Conservation (phyloP, 768 basidiomycete genomes). For the Leccinum barrowsii region DNA sequence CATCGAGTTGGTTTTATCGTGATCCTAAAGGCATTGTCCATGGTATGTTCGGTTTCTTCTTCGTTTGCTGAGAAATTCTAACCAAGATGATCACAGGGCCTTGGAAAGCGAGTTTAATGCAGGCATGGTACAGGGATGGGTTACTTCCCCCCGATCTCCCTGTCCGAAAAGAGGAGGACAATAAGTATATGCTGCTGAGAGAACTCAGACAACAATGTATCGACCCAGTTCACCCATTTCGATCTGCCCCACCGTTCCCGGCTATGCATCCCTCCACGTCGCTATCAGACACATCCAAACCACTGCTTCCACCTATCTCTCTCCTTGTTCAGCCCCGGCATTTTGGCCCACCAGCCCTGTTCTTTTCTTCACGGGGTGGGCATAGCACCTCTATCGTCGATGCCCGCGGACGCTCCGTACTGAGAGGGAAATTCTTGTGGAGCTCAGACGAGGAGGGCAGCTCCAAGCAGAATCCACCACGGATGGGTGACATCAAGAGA, state of each 20-base stretch:
- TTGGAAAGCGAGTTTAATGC: slow-evolving; percentile 87
- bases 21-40: slow-evolving; percentile 80
- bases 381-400: slow-evolving; percentile 88
- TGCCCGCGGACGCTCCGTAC: slow-evolving; percentile 77
- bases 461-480: slow-evolving; percentile 33
- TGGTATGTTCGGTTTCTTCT: slow-evolving; percentile 44
- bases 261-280: slow-evolving; percentile 25
- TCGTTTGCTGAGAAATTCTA: not conserved
- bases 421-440: slow-evolving; percentile 80
- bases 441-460: slow-evolving; percentile 58
- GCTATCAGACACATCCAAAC: slow-evolving; percentile 42
- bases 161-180: slow-evolving; percentile 72
- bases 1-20: slow-evolving; percentile 77
- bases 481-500: slow-evolving; percentile 80
- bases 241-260: slow-evolving; percentile 41
- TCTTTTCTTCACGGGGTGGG: slow-evolving; percentile 86
- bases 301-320: slow-evolving; percentile 69
- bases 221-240: slow-evolving; percentile 80
- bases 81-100: slow-evolving; percentile 50
- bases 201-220: slow-evolving; percentile 75
- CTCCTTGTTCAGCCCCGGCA: slow-evolving; percentile 74
- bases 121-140: slow-evolving; percentile 85
- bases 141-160: slow-evolving; percentile 80
- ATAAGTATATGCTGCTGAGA: slow-evolving; percentile 62
- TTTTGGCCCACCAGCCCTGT: slow-evolving; percentile 83